Evolutionary conservation across 1,284 basidiomycete genomes (phyloP).

Genomic region (Vanrija sp.): DNA sequence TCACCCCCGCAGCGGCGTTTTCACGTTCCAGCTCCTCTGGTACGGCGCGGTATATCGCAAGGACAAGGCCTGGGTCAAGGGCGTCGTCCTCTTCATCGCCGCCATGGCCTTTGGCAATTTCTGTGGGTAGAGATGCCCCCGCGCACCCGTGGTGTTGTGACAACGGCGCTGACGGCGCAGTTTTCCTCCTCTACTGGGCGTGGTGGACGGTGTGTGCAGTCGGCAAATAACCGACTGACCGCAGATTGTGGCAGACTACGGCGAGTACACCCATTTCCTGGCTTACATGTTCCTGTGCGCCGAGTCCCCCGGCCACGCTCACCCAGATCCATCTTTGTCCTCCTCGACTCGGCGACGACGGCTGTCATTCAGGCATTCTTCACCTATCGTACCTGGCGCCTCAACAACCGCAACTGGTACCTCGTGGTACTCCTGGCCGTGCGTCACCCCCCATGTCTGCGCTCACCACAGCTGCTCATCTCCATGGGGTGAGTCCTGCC

Average conservation of each 20-base stretch:
- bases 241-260: no score
- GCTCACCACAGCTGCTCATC: no score
- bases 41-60: slow-evolving; percentile 17
- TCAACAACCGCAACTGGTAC: slow-evolving; percentile 23
- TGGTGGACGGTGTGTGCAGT: no score
- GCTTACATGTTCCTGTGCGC: slow-evolving; percentile 22
- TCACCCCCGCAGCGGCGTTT: slow-evolving; percentile 11
- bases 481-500: background rate
- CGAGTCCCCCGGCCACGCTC: background rate
- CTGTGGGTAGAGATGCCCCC: no score
- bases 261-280: slow-evolving; percentile 18
- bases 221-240: no score
- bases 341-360: slow-evolving; percentile 13
- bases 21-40: slow-evolving; percentile 14
- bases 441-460: no score
- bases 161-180: background rate
- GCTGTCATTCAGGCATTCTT: slow-evolving; percentile 29
- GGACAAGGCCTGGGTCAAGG: slow-evolving; percentile 25
- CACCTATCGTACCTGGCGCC: slow-evolving; percentile 29
- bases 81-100: slow-evolving; percentile 12
- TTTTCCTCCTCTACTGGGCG: background rate
- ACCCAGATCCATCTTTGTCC: slow-evolving; percentile 18
- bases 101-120: background rate
- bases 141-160: no score
- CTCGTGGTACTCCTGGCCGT: slow-evolving; percentile 14